Percentiles rank a stretch among this genome's conserved stretches.
These are phyloP conservation scores for Kwoniella europaea DNA, from an alignment of 768 basidiomycete species.

Conservation along the genomic window DNA sequence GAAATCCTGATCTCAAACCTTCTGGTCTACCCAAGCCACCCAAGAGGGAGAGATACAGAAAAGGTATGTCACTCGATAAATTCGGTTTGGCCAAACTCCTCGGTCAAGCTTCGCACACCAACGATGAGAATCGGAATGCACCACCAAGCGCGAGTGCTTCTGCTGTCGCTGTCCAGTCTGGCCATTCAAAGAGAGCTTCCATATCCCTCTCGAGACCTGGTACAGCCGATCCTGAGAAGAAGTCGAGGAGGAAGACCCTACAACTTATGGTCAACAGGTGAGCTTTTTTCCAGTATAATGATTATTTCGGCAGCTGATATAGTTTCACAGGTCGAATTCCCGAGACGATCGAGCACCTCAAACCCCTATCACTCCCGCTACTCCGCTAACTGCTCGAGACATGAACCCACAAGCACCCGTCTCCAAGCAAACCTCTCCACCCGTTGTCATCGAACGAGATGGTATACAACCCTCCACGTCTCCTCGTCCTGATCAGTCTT, in stretches of 20 bases:
- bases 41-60: slow-evolving; percentile 62
- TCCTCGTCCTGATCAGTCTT: slow-evolving; percentile 70
- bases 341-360: slow-evolving; percentile 29
- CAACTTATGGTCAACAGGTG: slow-evolving; percentile 76
- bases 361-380: slow-evolving; percentile 38
- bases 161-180: slow-evolving; percentile 21
- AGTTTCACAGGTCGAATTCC: slow-evolving; percentile 13
- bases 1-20: slow-evolving; percentile 20
- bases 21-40: slow-evolving; percentile 35
- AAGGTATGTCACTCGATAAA: slow-evolving; percentile 77
- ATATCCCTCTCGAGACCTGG: slow-evolving; percentile 15
- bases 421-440: slow-evolving; percentile 30
- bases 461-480: slow-evolving; percentile 41
- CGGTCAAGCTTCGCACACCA: slow-evolving; percentile 39
- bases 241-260: slow-evolving; percentile 71
- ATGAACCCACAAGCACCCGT: slow-evolving; percentile 36
- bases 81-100: slow-evolving; percentile 79
- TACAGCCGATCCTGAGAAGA: slow-evolving; percentile 61
- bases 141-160: slow-evolving; percentile 35
- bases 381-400: slow-evolving; percentile 40
- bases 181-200: slow-evolving; percentile 16
- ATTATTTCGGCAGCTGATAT: neutral
- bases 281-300: slow-evolving; percentile 5
- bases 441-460: slow-evolving; percentile 36
- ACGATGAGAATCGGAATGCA: slow-evolving; percentile 31